These are phyloP conservation scores for Rhodomyrtus psidioides DNA, from an alignment of 441 rosid species.

Conservation along the genomic window DNA sequence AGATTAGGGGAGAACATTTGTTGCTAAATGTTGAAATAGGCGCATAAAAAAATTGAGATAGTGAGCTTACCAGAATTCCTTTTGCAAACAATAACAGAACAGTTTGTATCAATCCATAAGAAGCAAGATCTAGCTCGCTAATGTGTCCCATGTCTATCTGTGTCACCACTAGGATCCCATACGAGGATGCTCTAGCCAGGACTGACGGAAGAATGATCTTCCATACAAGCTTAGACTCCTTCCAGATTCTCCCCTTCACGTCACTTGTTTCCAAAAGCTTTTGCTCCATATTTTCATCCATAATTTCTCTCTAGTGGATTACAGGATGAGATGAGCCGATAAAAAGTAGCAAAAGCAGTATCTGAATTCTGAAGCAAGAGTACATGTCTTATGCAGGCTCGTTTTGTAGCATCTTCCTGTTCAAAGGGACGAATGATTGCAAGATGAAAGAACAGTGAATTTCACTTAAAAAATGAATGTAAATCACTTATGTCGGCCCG, in stretches of 20 bases:
- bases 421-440: neutral
- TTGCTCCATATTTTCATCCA: neutral
- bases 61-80: neutral
- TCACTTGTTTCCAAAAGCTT: neutral
- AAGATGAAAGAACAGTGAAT: neutral
- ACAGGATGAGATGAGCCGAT: neutral
- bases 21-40: neutral
- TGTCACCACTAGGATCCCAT: neutral
- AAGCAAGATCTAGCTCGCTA: neutral
- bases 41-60: neutral
- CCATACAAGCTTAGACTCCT: neutral
- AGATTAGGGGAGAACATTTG: neutral
- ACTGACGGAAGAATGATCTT: neutral
- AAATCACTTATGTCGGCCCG: neutral
- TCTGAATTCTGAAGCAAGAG: neutral
- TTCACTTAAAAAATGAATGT: neutral
- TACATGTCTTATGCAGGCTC: neutral
- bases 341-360: neutral
- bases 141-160: neutral
- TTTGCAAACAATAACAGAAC: neutral
- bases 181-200: neutral
- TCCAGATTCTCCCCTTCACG: neutral
- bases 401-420: neutral
- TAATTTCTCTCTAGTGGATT: neutral
- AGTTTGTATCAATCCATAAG: neutral